A percentile compares a stretch with the other conserved stretches of the same genome.
These are phyloP conservation scores for Atkinsonella texensis DNA, from an alignment of 2,329 filamentous ascomycete species.

Conservation along the genomic window DNA sequence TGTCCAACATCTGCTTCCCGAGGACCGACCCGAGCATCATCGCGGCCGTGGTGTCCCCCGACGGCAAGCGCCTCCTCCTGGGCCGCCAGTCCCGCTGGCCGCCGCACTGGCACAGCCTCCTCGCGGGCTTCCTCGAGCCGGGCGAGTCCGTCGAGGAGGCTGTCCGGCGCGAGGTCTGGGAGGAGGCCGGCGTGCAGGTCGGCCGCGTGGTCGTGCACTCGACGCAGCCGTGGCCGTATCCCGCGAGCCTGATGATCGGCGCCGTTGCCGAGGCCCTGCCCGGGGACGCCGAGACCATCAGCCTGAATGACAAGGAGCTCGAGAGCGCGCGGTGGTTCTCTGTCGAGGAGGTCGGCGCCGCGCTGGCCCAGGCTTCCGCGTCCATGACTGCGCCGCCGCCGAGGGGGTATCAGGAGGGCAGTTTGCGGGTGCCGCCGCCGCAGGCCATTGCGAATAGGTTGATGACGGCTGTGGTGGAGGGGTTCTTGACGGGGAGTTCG, in stretches of 20 bases:
- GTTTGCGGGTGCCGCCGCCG: slow-evolving; percentile 65
- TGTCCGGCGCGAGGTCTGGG: slow-evolving; percentile 74
- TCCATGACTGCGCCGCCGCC: slow-evolving; percentile 53
- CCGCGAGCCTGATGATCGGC: slow-evolving; percentile 73
- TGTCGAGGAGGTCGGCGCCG: slow-evolving; percentile 68
- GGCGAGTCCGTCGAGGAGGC: slow-evolving; percentile 79
- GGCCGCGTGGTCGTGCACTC: slow-evolving; percentile 72
- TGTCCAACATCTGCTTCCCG: slow-evolving; percentile 88
- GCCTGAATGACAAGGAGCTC: slow-evolving; percentile 81
- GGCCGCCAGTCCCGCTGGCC: slow-evolving; percentile 81
- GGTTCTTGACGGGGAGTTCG: slow-evolving; percentile 47
- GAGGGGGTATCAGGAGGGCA: slow-evolving; percentile 61
- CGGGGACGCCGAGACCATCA: slow-evolving; percentile 59
- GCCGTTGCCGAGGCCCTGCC: slow-evolving; percentile 79
- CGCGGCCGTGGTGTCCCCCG: slow-evolving; percentile 76
- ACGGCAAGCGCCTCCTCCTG: slow-evolving; percentile 67
- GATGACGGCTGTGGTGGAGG: slow-evolving; percentile 65
- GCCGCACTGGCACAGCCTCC: slow-evolving; percentile 72
- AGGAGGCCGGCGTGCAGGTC: slow-evolving; percentile 67
- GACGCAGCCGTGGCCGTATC: slow-evolving; percentile 81
- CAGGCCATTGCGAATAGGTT: slow-evolving; percentile 91
- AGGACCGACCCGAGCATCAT: slow-evolving; percentile 93
- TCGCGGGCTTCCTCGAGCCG: slow-evolving; percentile 78
- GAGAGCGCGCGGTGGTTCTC: slow-evolving; percentile 83
- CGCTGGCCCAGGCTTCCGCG: slow-evolving; percentile 53